Conservation (phyloP, 176 grass and related monocot species). For the Juncus inflexus region DNA sequence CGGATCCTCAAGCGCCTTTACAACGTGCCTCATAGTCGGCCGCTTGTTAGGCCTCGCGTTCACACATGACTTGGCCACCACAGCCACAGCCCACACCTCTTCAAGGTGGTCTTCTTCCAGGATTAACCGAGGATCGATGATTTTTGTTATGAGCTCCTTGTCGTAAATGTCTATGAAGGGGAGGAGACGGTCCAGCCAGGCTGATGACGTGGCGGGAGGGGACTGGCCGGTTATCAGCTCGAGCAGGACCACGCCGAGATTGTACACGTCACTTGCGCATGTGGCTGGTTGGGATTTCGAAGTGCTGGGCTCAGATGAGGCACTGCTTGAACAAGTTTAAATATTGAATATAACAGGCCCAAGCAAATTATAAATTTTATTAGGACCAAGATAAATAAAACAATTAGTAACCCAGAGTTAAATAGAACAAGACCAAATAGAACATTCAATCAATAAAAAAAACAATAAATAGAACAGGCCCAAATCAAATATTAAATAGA, state of each 20-base stretch:
- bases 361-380: too few species aligned
- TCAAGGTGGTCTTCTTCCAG: conserved; percentile 97
- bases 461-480: conserved; percentile 3
- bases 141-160: conserved; percentile 86
- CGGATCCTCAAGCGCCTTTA: conserved; percentile 89
- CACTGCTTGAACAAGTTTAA: too few species aligned
- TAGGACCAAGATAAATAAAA: too few species aligned
- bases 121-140: conserved; percentile 82
- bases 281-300: conserved; percentile 46
- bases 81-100: conserved; percentile 97
- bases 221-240: conserved; percentile 80
- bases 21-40: conserved; percentile 70
- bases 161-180: conserved; percentile 79
- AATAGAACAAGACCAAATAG: too few species aligned
- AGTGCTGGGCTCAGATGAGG: too few species aligned
- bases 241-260: conserved; percentile 85
- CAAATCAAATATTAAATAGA: conserved; percentile 3
- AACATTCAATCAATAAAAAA: too few species aligned
- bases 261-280: conserved; percentile 81
- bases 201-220: conserved; percentile 43
- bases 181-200: conserved; percentile 65
- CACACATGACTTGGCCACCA: conserved; percentile 93
- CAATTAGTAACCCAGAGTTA: too few species aligned
- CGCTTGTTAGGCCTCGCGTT: conserved; percentile 78
- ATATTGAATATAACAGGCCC: too few species aligned